phyloP scores from a whole-genome alignment of 106 monocot genomes.

The Dendrobium nobile region DNA sequence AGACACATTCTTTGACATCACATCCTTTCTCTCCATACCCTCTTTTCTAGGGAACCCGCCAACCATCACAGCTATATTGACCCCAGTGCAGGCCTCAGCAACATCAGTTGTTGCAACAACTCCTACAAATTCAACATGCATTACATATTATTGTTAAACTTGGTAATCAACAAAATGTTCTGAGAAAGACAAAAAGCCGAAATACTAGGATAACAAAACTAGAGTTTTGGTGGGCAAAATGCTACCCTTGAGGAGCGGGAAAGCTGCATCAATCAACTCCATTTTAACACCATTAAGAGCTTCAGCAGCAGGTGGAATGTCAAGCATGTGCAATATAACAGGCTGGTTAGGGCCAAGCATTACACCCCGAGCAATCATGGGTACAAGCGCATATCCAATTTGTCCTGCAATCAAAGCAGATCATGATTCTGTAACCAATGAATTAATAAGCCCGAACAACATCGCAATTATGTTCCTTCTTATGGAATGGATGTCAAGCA shows the following conservation, averaged over 20 bases:
- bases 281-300: conserved; percentile 54
- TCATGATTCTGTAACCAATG: not conserved
- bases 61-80: conserved; percentile 61
- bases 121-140: conserved; percentile 20
- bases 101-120: conserved; percentile 66
- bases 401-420: conserved; percentile 35
- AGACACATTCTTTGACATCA: conserved; percentile 66
- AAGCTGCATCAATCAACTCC: conserved; percentile 65
- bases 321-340: conserved; percentile 66
- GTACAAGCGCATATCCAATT: conserved; percentile 68
- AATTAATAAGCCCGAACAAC: too few relatives aligned
- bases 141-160: too few relatives aligned
- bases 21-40: conserved; percentile 70
- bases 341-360: conserved; percentile 67
- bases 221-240: not conserved
- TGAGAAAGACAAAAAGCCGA: not conserved
- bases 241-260: conserved; percentile 57
- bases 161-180: not conserved
- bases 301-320: conserved; percentile 36
- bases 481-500: too few relatives aligned
- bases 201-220: not conserved
- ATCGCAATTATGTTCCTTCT: too few relatives aligned
- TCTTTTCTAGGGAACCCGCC: conserved; percentile 59
- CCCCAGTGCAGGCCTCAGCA: conserved; percentile 48
- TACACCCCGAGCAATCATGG: conserved; percentile 64